Percentiles rank a stretch among this genome's conserved stretches.
These are phyloP conservation scores for Fusarium cicatricum DNA, from an alignment of 2,329 filamentous ascomycete genomes.

Conservation along the genomic window DNA sequence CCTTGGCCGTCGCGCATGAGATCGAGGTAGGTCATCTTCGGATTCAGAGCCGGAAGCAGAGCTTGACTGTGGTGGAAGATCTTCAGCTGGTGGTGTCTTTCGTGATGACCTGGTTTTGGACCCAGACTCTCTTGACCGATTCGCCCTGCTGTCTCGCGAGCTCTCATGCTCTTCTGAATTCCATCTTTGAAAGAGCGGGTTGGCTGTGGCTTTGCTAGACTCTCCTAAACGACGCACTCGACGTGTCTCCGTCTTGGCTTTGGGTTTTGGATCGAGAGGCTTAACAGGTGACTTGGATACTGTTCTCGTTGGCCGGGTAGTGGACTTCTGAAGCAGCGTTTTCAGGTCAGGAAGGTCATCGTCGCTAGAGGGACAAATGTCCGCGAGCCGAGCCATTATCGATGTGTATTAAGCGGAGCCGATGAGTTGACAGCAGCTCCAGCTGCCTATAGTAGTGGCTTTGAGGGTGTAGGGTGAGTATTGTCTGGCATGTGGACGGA, in stretches of 20 bases:
- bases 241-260: conserved; percentile 37
- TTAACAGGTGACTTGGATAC: conserved; percentile 18
- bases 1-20: conserved; percentile 11
- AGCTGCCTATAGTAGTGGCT: conserved; percentile 1
- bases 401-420: neutral
- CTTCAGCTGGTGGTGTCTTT: conserved; percentile 3
- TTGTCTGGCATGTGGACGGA: conserved; percentile 9
- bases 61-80: neutral
- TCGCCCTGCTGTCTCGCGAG: neutral
- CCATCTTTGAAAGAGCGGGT: conserved; percentile 47
- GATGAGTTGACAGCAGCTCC: neutral
- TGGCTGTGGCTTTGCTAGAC: conserved; percentile 31
- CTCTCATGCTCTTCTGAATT: conserved; percentile 34
- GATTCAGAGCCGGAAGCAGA: conserved; percentile 1
- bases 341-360: conserved; percentile 55
- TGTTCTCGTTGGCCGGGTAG: conserved; percentile 24
- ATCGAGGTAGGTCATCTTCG: neutral
- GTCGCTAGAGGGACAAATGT: conserved; percentile 46
- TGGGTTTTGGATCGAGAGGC: conserved; percentile 37
- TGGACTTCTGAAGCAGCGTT: conserved; percentile 39
- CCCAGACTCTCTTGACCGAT: conserved; percentile 1
- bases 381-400: conserved; percentile 43
- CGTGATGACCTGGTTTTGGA: conserved; percentile 6
- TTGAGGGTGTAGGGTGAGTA: neutral
- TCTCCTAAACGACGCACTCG: conserved; percentile 45